phyloP scores from a whole-genome alignment of 2,329 filamentous ascomycete genomes.

The Incumbomyces delicatus region DNA sequence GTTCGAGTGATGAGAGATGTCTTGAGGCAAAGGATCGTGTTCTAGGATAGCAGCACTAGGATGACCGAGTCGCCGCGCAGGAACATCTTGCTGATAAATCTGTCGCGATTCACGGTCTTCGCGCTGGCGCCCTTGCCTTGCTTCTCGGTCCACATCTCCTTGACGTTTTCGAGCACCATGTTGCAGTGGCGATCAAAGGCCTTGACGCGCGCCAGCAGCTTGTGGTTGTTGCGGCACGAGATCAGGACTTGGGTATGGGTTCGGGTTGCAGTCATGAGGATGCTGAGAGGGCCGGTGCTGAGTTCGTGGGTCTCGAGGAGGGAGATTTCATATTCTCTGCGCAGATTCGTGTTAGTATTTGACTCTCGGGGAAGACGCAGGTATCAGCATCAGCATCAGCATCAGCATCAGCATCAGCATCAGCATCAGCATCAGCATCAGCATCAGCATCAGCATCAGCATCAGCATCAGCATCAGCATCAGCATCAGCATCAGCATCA shows the following conservation, averaged over 20 bases:
- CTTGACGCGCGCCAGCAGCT: slow-evolving; percentile 93
- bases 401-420: too few relatives aligned
- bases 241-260: slow-evolving; percentile 94
- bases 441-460: too few relatives aligned
- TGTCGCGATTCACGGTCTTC: slow-evolving; percentile 95
- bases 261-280: slow-evolving; percentile 92
- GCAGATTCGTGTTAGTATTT: slow-evolving; percentile 16
- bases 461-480: too few relatives aligned
- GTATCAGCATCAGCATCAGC: too few relatives aligned
- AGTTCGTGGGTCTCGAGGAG: slow-evolving; percentile 73
- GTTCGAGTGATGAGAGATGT: too few relatives aligned
- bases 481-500: too few relatives aligned
- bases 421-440: too few relatives aligned
- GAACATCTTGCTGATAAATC: slow-evolving; percentile 98
- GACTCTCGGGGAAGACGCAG: too few relatives aligned
- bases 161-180: slow-evolving; percentile 95
- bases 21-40: too few relatives aligned
- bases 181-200: slow-evolving; percentile 98
- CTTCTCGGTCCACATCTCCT: slow-evolving; percentile 99
- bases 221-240: slow-evolving; percentile 95
- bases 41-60: slow-evolving; percentile 61
- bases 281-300: slow-evolving; percentile 72
- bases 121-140: slow-evolving; percentile 73
- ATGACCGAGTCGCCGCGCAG: slow-evolving; percentile 81
- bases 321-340: slow-evolving; percentile 80